phyloP scores from a whole-genome alignment of 2,329 filamentous ascomycete genomes.

The Dactylonectria estremocensis region DNA sequence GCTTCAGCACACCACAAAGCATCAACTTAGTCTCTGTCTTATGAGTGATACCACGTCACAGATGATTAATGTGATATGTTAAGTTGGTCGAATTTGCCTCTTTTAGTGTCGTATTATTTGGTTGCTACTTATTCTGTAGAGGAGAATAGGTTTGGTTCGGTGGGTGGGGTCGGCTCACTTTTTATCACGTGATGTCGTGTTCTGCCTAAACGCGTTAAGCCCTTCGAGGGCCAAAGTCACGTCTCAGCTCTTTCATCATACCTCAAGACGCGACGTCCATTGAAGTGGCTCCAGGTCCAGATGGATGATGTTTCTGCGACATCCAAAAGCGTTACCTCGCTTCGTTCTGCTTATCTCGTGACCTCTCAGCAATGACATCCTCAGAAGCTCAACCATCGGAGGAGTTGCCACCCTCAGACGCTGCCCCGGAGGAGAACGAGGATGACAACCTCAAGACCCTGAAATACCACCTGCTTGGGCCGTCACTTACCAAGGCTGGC shows the following conservation, averaged over 20 bases:
- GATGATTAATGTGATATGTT: too few species aligned
- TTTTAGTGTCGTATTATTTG: too few species aligned
- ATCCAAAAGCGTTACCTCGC: slow-evolving; percentile 3
- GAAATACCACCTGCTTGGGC: slow-evolving; percentile 91
- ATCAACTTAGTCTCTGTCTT: too few species aligned
- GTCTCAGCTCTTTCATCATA: slow-evolving; percentile 31
- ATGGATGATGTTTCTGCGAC: slow-evolving; percentile 41
- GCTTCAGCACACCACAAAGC: too few species aligned
- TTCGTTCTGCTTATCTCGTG: slow-evolving; percentile 7
- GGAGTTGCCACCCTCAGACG: slow-evolving; percentile 33
- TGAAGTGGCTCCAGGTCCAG: slow-evolving; percentile 12
- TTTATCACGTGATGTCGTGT: slow-evolving; percentile 47
- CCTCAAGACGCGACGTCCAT: slow-evolving; percentile 40
- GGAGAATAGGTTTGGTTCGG: not conserved
- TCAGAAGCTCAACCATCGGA: slow-evolving; percentile 31
- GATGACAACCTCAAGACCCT: slow-evolving; percentile 67
- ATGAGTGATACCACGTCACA: too few species aligned
- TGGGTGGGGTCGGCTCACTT: not conserved
- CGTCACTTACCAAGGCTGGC: slow-evolving; percentile 93
- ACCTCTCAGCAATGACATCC: slow-evolving; percentile 40
- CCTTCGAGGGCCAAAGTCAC: slow-evolving; percentile 36
- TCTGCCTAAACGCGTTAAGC: slow-evolving; percentile 36
- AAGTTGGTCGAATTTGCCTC: too few species aligned
- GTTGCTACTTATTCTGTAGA: too few species aligned
- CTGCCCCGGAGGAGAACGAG: slow-evolving; percentile 20